Evolutionary conservation across 108 stramenopile genomes (phyloP).

Genomic region (Mediolabrus comicus): DNA sequence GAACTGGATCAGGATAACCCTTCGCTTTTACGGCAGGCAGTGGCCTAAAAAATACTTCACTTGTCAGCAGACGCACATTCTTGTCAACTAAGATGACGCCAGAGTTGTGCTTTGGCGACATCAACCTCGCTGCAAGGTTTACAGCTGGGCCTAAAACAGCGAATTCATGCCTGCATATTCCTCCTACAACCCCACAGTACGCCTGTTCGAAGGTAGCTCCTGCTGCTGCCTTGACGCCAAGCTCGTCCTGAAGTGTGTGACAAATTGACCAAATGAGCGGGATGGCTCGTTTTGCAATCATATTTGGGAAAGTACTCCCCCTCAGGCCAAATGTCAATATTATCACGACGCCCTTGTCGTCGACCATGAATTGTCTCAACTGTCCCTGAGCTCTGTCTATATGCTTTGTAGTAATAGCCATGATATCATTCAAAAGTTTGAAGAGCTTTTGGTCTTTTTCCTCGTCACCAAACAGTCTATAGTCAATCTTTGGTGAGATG

Average conservation of each 20-base stretch:
- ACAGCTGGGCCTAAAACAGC: constrained; percentile 73
- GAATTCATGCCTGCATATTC: constrained; percentile 66
- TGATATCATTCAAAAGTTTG: constrained; percentile 60
- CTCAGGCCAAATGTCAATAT: constrained; percentile 82
- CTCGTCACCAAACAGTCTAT: constrained; percentile 44
- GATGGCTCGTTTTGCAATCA: constrained; percentile 65
- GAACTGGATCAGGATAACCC: constrained; percentile 70
- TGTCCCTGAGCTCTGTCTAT: constrained; percentile 60
- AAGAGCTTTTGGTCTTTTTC: constrained; percentile 39
- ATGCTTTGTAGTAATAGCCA: constrained; percentile 54
- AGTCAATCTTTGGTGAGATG: constrained; percentile 52
- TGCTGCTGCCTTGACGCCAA: constrained; percentile 54
- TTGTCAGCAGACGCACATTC: constrained; percentile 52
- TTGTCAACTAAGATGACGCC: constrained; percentile 75
- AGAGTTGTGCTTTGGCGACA: constrained; percentile 54
- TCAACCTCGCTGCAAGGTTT: constrained; percentile 74
- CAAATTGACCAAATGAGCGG: constrained; percentile 59
- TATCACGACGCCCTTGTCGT: constrained; percentile 75
- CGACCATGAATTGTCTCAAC: constrained; percentile 76
- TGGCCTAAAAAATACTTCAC: constrained; percentile 53
- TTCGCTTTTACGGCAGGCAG: constrained; percentile 64
- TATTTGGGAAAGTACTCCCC: constrained; percentile 70
- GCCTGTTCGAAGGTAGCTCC: constrained; percentile 69
- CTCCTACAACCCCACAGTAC: constrained; percentile 80
- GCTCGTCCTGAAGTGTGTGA: constrained; percentile 51